These are phyloP conservation scores for Turritis glabra DNA, from an alignment of 345 rosid species.

Conservation along the genomic window DNA sequence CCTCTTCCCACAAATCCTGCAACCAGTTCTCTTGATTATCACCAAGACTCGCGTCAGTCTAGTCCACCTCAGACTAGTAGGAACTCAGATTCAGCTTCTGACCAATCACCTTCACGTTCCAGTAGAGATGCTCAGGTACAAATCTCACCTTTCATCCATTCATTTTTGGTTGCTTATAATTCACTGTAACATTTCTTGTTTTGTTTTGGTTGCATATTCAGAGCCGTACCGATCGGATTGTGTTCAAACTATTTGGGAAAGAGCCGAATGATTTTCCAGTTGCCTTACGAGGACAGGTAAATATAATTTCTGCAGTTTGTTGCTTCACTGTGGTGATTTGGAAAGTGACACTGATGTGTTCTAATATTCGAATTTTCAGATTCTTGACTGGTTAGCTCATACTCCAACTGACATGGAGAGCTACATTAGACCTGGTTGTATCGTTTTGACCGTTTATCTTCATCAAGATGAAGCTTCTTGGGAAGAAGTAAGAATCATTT, in stretches of 20 bases:
- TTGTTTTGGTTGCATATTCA: conserved; percentile 36
- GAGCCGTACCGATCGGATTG: conserved; percentile 89
- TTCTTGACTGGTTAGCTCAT: conserved; percentile 86
- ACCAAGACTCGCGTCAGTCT: conserved; percentile 66
- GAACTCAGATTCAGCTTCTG: conserved; percentile 93
- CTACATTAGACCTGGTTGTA: conserved; percentile 97
- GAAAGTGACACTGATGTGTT: conserved; percentile 17
- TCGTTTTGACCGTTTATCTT: conserved; percentile 82
- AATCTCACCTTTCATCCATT: neutral
- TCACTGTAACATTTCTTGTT: neutral
- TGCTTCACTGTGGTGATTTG: conserved; percentile 3
- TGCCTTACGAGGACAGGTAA: conserved; percentile 83
- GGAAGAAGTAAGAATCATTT: conserved; percentile 67
- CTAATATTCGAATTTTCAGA: conserved; percentile 51
- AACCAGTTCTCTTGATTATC: conserved; percentile 70
- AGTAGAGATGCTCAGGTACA: conserved; percentile 83
- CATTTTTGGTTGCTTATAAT: neutral
- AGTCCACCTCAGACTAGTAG: conserved; percentile 96
- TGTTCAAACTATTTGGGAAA: conserved; percentile 91
- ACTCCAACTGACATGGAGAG: conserved; percentile 98
- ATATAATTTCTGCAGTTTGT: neutral
- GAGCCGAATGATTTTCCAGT: conserved; percentile 86
- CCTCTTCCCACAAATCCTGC: conserved; percentile 59
- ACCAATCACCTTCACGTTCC: conserved; percentile 93
- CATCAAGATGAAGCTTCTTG: conserved; percentile 80